Percentiles rank a stretch among this genome's conserved stretches.
phyloP scores from a whole-genome alignment of 495 filamentous ascomycete species.

The Venustampulla echinocandica region DNA sequence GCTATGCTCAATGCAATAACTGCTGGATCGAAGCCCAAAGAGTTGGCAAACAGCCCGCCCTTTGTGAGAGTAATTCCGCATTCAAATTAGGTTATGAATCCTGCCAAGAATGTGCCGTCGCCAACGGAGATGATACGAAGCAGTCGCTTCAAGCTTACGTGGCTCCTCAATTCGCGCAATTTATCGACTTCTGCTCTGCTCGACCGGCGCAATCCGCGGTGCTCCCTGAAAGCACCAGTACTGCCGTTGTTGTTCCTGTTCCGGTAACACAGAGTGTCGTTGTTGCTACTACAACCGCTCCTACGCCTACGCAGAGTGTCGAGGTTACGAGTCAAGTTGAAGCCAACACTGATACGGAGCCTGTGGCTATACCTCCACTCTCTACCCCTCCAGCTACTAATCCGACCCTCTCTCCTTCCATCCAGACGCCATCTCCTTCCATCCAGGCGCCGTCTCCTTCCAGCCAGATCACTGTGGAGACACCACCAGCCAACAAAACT shows the following conservation, averaged over 20 bases:
- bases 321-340: not conserved
- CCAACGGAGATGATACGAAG: conserved; percentile 10
- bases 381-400: not conserved
- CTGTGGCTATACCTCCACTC: not conserved
- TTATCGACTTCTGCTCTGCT: conserved; percentile 15
- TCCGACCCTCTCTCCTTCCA: not conserved
- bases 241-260: conserved; percentile 11
- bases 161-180: conserved; percentile 16
- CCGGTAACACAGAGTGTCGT: conserved; percentile 13
- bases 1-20: conserved; percentile 47
- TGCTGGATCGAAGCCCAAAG: conserved; percentile 37
- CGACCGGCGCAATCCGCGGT: conserved; percentile 1
- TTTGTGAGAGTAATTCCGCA: conserved; percentile 36
- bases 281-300: conserved; percentile 28
- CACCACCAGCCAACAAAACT: not conserved
- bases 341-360: not conserved
- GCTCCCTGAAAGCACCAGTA: conserved; percentile 21
- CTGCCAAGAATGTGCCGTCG: conserved; percentile 34
- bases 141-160: conserved; percentile 12
- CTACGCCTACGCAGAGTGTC: conserved; percentile 3
- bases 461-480: not conserved
- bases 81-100: conserved; percentile 30
- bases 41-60: conserved; percentile 33
- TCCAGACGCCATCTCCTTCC: not conserved
- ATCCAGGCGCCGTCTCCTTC: not conserved